Percentiles rank a stretch among this genome's conserved stretches.
Evolutionary conservation across 2,329 filamentous ascomycete species (phyloP).

Genomic region (Calonectria pseudoreteaudii): DNA sequence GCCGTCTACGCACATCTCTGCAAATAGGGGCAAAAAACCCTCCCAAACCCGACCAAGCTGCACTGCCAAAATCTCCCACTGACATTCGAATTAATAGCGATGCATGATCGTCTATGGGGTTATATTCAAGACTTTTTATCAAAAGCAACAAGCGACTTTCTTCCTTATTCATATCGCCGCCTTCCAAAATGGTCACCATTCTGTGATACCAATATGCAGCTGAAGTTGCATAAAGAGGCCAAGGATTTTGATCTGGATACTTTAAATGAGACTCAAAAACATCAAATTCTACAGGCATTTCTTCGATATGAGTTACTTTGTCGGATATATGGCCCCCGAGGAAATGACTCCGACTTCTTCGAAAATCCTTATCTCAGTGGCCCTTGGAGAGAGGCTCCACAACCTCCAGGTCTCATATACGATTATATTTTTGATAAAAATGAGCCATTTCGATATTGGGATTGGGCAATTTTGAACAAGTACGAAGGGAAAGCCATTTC

Average conservation of each 20-base stretch:
- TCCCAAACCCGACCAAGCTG: no score
- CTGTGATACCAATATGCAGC: neutral
- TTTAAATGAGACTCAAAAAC: neutral
- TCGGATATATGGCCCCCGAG: neutral
- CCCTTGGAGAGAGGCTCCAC: neutral
- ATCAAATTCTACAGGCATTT: neutral
- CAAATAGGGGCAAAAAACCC: no score
- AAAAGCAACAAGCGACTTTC: neutral
- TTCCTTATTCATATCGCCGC: neutral
- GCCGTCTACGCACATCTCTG: no score
- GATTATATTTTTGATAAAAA: neutral
- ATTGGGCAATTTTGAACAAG: neutral
- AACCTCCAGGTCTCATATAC: neutral
- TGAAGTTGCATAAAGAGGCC: neutral
- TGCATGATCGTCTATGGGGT: neutral
- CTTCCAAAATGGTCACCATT: neutral
- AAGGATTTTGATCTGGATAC: neutral
- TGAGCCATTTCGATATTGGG: neutral
- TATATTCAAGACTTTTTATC: neutral
- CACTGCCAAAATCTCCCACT: neutral
- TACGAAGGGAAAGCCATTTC: neutral
- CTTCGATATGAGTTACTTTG: neutral
- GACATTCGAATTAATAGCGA: neutral
- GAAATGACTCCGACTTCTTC: neutral
- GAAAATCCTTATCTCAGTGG: no score